Percentiles rank a stretch among this genome's conserved stretches.
Evolutionary conservation across 2,329 filamentous ascomycete species (phyloP).

Genomic region (Sclerotinia spermophila): DNA sequence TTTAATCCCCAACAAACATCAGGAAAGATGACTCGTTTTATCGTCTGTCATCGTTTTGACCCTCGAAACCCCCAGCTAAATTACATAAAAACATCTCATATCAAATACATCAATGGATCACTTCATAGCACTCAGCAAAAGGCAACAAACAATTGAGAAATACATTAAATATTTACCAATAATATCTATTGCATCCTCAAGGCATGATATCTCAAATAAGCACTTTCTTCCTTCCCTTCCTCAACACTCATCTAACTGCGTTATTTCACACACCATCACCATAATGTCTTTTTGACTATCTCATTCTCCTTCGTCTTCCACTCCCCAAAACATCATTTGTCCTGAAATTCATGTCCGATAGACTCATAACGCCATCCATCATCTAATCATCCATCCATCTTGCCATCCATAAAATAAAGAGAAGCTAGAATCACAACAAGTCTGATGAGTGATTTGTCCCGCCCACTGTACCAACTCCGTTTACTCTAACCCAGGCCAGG

Average conservation of each 20-base stretch:
- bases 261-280: neutral
- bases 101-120: neutral
- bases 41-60: neutral
- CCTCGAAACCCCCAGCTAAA: neutral
- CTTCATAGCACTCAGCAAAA: neutral
- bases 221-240: neutral
- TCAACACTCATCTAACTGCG: neutral
- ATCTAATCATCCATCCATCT: constrained; percentile 15
- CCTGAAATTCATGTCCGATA: neutral
- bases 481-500: constrained; percentile 6
- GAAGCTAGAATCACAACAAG: constrained; percentile 7
- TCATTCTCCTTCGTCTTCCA: neutral
- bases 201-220: neutral
- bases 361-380: constrained; percentile 13
- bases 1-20: neutral
- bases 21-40: neutral
- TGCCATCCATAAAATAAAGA: constrained; percentile 7
- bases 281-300: neutral
- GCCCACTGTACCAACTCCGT: neutral
- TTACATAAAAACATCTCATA: neutral
- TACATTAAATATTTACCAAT: neutral
- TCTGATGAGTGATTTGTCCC: constrained; percentile 8
- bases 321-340: neutral
- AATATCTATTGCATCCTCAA: neutral
- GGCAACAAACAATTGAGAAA: neutral